A percentile compares a stretch with the other conserved stretches of the same genome.
Evolutionary conservation across 495 filamentous ascomycete species (phyloP).

Genomic region (Cercophora newfieldiana): DNA sequence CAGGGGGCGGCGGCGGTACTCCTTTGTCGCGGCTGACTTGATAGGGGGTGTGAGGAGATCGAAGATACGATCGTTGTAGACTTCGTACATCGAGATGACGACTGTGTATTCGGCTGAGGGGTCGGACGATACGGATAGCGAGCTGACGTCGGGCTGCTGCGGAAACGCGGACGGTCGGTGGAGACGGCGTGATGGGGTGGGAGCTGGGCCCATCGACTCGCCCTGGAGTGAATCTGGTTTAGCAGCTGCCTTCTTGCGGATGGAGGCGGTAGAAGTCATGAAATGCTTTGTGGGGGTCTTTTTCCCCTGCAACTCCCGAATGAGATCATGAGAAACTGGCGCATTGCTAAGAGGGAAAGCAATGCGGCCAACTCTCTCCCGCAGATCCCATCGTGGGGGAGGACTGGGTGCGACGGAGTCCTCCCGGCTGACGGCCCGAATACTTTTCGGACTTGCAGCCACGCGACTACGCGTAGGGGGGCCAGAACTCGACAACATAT

Average conservation of each 20-base stretch:
- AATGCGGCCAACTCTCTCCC: neutral
- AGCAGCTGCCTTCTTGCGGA: conserved; percentile 39
- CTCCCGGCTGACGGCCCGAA: conserved; percentile 43
- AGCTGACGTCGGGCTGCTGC: conserved; percentile 70
- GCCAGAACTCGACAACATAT: neutral
- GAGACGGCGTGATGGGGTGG: conserved; percentile 58
- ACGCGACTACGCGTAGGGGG: neutral
- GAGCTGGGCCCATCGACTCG: conserved; percentile 42
- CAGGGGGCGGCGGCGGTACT: conserved; percentile 69
- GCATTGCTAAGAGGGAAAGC: neutral
- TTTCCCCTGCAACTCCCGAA: conserved; percentile 11
- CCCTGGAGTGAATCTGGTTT: conserved; percentile 41
- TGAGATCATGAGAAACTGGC: neutral
- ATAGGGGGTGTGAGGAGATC: conserved; percentile 71
- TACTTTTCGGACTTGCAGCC: conserved; percentile 33
- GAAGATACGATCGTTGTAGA: conserved; percentile 98
- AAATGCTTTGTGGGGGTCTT: conserved; percentile 37
- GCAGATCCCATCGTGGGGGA: conserved; percentile 20
- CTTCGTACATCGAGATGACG: conserved; percentile 96
- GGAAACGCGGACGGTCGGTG: conserved; percentile 66
- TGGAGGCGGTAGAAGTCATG: conserved; percentile 44
- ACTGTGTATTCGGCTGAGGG: conserved; percentile 80
- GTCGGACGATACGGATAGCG: conserved; percentile 67
- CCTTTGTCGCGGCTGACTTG: conserved; percentile 57
- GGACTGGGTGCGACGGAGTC: conserved; percentile 28